Percentiles rank a stretch among this genome's conserved stretches.
Conservation (phyloP, 371 early-diverging fungal genomes). For the Rhizopus stolonifer region DNA sequence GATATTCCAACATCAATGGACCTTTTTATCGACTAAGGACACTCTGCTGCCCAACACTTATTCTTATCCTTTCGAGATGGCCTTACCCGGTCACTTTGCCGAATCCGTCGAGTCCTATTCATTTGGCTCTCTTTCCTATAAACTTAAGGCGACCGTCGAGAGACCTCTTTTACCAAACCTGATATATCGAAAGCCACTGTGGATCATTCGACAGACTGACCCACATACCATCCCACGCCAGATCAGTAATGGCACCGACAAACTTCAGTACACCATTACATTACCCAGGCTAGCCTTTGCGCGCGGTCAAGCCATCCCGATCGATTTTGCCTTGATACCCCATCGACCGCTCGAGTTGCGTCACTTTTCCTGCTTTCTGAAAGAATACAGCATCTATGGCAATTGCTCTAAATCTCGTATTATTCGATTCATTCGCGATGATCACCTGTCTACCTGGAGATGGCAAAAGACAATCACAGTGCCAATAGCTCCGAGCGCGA, state of each 20-base stretch:
- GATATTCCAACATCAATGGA: slow-evolving; percentile 32
- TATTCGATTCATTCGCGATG: slow-evolving; percentile 33
- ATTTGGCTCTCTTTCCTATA: slow-evolving; percentile 37
- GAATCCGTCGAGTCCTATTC: slow-evolving; percentile 38
- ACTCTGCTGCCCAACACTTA: slow-evolving; percentile 18
- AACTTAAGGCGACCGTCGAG: slow-evolving; percentile 37
- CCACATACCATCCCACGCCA: slow-evolving; percentile 12
- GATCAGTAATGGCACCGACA: slow-evolving; percentile 22
- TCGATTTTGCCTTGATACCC: slow-evolving; percentile 28
- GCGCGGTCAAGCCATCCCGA: slow-evolving; percentile 34
- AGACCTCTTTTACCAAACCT: slow-evolving; percentile 38
- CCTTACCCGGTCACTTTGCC: slow-evolving; percentile 34
- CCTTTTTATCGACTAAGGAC: slow-evolving; percentile 24
- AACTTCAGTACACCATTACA: slow-evolving; percentile 27
- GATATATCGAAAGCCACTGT: slow-evolving; percentile 18
- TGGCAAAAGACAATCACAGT: slow-evolving; percentile 23
- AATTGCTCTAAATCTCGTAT: slow-evolving; percentile 31
- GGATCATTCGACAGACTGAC: slow-evolving; percentile 8
- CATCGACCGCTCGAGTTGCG: slow-evolving; percentile 24
- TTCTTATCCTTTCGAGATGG: slow-evolving; percentile 39
- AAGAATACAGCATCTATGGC: slow-evolving; percentile 34
- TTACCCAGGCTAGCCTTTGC: slow-evolving; percentile 22
- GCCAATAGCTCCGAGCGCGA: slow-evolving; percentile 22
- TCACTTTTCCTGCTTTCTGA: slow-evolving; percentile 34
- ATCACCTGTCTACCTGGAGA: slow-evolving; percentile 32